Evolutionary conservation across 352 stramenopile genomes (phyloP).

Genomic region (Pythium utonaiense): DNA sequence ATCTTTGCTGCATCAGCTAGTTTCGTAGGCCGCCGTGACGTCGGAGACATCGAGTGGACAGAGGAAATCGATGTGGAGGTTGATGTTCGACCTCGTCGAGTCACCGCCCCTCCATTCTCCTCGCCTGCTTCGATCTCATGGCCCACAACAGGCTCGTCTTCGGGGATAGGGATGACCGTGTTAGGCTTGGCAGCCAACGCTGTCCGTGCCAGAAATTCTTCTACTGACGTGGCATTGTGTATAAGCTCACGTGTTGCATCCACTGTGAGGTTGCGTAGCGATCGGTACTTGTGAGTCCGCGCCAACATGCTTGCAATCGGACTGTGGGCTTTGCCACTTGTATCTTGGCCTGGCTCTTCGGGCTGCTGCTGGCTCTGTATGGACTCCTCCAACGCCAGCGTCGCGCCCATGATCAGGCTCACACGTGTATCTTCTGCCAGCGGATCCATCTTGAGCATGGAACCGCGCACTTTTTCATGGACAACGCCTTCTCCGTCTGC

Average conservation of each 20-base stretch:
- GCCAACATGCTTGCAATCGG: slow-evolving; percentile 22
- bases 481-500: slow-evolving; percentile 16
- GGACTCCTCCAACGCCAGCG: slow-evolving; percentile 64
- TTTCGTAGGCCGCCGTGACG: slow-evolving; percentile 10
- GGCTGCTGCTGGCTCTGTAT: slow-evolving; percentile 22
- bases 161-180: not conserved
- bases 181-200: not conserved
- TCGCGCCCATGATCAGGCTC: slow-evolving; percentile 79
- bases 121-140: not conserved
- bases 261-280: slow-evolving; percentile 54
- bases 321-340: slow-evolving; percentile 3
- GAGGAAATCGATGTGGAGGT: not conserved
- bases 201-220: slow-evolving; percentile 27
- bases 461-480: slow-evolving; percentile 19
- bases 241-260: slow-evolving; percentile 65
- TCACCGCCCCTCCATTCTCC: not conserved
- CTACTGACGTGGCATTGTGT: slow-evolving; percentile 31
- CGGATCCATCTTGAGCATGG: slow-evolving; percentile 48
- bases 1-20: slow-evolving; percentile 9
- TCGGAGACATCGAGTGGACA: not conserved
- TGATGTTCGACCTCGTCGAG: not conserved
- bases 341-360: not conserved
- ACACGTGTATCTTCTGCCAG: slow-evolving; percentile 69
- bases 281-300: slow-evolving; percentile 44
- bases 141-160: not conserved